Evolutionary conservation across 495 filamentous ascomycete species (phyloP).

Genomic region (Aspergillus sparsus): DNA sequence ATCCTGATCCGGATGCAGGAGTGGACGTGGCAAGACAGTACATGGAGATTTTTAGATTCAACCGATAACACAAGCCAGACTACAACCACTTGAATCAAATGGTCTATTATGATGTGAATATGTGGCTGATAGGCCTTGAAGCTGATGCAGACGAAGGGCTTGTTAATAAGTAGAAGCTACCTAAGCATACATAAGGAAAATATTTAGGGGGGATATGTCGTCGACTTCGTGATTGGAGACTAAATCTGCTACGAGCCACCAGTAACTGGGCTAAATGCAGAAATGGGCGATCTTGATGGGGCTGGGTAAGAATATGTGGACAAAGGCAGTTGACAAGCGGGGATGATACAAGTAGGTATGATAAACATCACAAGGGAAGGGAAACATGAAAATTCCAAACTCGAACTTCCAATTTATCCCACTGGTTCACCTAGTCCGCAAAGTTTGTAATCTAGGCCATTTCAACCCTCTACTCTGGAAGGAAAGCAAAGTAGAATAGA

Average conservation of each 20-base stretch:
- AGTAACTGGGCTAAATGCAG: slow-evolving; percentile 11
- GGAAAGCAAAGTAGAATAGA: slow-evolving; percentile 1
- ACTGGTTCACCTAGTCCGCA: neutral
- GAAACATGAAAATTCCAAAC: no score
- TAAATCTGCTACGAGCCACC: slow-evolving; percentile 19
- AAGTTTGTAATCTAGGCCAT: slow-evolving; percentile 14
- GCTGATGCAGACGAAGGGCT: no score
- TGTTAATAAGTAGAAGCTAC: no score
- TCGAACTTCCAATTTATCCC: neutral
- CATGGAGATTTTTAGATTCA: slow-evolving; percentile 51
- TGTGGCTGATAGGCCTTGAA: no score
- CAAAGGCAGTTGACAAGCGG: no score
- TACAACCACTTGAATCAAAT: no score
- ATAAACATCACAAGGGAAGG: no score
- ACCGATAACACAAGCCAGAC: slow-evolving; percentile 32
- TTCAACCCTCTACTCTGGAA: slow-evolving; percentile 8
- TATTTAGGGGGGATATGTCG: neutral
- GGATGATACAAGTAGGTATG: no score
- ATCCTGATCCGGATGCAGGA: slow-evolving; percentile 42
- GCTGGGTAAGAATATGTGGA: no score
- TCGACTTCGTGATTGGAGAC: slow-evolving; percentile 13
- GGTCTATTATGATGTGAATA: no score
- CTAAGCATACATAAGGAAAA: no score
- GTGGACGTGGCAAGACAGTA: slow-evolving; percentile 50
- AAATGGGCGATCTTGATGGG: no score